phyloP scores from a whole-genome alignment of 495 filamentous ascomycete species.

The Sphaerosporella brunnea region DNA sequence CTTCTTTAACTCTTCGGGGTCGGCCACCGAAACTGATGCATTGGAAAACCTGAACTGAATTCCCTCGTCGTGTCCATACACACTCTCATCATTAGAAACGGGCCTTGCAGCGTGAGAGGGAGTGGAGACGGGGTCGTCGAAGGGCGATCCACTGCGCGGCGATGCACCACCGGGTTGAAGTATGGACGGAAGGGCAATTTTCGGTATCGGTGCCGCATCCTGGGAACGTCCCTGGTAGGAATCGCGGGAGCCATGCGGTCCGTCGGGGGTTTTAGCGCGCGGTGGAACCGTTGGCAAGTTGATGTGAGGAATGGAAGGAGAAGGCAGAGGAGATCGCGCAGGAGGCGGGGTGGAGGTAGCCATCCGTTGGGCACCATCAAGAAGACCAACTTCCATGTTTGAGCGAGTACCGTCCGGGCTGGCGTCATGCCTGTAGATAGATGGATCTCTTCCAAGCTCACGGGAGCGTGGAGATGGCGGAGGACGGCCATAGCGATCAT shows the following conservation, averaged over 20 bases:
- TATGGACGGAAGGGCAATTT: not conserved
- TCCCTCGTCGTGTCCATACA: slow-evolving; percentile 44
- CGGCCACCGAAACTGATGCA: slow-evolving; percentile 24
- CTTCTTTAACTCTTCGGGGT: slow-evolving; percentile 12
- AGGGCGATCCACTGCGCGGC: not conserved
- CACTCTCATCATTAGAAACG: slow-evolving; percentile 24
- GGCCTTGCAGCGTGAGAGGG: not conserved
- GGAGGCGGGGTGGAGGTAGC: slow-evolving; percentile 39
- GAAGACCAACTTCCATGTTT: slow-evolving; percentile 39
- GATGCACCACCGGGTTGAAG: not conserved
- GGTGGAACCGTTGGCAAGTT: slow-evolving; percentile 11
- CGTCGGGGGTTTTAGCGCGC: slow-evolving; percentile 6
- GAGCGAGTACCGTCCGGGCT: slow-evolving; percentile 31
- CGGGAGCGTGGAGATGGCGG: not conserved
- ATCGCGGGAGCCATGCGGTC: slow-evolving; percentile 4
- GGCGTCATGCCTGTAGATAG: slow-evolving; percentile 27
- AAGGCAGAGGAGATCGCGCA: not conserved
- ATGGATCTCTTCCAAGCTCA: slow-evolving; percentile 13
- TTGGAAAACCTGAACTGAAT: slow-evolving; percentile 36
- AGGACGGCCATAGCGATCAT: slow-evolving; percentile 64
- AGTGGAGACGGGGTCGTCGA: not conserved
- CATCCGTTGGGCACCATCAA: slow-evolving; percentile 47
- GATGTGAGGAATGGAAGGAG: slow-evolving; percentile 10
- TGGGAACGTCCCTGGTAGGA: not conserved
- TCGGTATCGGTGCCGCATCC: not conserved